Conservation (phyloP, 768 basidiomycete species). For the Terana coerulea region DNA sequence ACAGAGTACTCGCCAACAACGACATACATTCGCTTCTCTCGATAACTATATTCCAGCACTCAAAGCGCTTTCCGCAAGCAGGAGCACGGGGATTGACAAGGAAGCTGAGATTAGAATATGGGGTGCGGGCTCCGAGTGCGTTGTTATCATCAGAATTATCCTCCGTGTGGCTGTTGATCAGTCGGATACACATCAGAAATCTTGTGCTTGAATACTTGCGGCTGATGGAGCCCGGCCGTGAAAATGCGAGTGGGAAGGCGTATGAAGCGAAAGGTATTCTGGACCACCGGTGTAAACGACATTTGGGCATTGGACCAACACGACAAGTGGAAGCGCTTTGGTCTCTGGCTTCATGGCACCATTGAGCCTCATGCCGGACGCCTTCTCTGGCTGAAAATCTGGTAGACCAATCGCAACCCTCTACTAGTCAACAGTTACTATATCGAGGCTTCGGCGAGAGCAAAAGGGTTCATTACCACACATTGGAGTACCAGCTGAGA, state of each 20-base stretch:
- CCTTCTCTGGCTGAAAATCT: slow-evolving; percentile 18
- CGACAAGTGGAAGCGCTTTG: slow-evolving; percentile 20
- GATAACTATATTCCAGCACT: not conserved
- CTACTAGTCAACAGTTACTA: slow-evolving; percentile 10
- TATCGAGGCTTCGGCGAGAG: no score
- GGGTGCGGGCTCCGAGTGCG: no score
- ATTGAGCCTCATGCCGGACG: slow-evolving; percentile 10
- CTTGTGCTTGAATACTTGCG: not conserved
- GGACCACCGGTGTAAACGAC: slow-evolving; percentile 17
- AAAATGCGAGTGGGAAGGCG: not conserved
- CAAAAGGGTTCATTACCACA: no score
- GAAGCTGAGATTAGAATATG: no score
- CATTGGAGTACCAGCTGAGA: no score
- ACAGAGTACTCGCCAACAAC: not conserved
- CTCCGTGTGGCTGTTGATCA: not conserved
- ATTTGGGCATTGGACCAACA: slow-evolving; percentile 23
- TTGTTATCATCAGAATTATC: no score
- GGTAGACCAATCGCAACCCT: slow-evolving; percentile 21
- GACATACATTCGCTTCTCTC: not conserved
- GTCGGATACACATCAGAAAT: not conserved
- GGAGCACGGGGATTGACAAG: no score
- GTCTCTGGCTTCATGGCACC: slow-evolving; percentile 14
- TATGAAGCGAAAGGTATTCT: slow-evolving; percentile 5
- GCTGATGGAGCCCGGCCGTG: not conserved
- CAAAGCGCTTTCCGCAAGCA: not conserved